Conservation (phyloP, 2,329 filamentous ascomycete species). For the Alternaria hordeiaustralica region DNA sequence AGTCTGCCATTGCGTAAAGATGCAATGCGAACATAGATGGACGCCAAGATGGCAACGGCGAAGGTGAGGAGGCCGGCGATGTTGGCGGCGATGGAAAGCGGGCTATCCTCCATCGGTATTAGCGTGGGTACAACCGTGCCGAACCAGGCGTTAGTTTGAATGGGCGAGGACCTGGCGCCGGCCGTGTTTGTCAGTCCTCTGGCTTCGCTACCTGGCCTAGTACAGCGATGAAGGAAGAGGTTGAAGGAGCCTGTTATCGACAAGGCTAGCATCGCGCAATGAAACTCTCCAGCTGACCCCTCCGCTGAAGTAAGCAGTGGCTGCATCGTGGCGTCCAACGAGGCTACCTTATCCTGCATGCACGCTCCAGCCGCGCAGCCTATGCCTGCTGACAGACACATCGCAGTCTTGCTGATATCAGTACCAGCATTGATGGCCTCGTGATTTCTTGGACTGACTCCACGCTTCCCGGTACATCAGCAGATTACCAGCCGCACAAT, state of each 20-base stretch:
- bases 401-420: accelerated
- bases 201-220: too few relatives aligned
- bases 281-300: neutral
- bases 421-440: accelerated
- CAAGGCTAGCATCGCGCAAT: neutral
- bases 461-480: neutral
- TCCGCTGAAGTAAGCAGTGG: neutral
- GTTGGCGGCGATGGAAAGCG: neutral
- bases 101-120: neutral
- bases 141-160: neutral
- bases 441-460: too few relatives aligned
- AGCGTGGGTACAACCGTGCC: neutral
- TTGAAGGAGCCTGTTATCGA: accelerated
- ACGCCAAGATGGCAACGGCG: neutral
- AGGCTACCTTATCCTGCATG: neutral
- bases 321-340: neutral
- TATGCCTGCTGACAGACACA: accelerated
- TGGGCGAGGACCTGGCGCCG: too few relatives aligned
- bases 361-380: neutral
- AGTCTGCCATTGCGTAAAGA: neutral
- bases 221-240: accelerated
- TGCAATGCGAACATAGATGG: neutral
- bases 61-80: neutral
- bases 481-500: neutral
- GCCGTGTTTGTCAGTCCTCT: too few relatives aligned